These are phyloP conservation scores for Lophiotrema nucula DNA, from an alignment of 495 filamentous ascomycete species.

Conservation along the genomic window DNA sequence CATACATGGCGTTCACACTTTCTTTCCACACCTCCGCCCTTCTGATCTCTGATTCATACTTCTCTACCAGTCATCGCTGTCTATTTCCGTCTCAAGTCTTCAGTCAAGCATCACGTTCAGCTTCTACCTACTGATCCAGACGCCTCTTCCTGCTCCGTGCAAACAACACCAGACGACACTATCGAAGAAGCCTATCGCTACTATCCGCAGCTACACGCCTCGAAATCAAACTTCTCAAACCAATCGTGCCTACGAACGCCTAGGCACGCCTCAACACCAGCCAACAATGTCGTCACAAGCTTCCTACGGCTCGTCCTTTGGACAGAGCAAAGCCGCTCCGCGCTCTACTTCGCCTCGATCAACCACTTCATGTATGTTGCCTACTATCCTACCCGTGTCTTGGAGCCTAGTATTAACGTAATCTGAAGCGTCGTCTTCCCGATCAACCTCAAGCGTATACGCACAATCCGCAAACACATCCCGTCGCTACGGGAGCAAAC, in stretches of 20 bases:
- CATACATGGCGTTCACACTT: neutral
- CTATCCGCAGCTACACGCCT: slow-evolving; percentile 5
- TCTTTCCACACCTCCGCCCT: slow-evolving; percentile 12
- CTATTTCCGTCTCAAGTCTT: neutral
- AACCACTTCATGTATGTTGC: slow-evolving; percentile 21
- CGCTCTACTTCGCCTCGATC: slow-evolving; percentile 18
- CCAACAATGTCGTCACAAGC: slow-evolving; percentile 28
- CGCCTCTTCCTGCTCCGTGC: slow-evolving; percentile 16
- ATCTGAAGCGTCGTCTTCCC: slow-evolving; percentile 7
- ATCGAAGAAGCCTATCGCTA: slow-evolving; percentile 2
- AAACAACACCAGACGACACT: slow-evolving; percentile 1
- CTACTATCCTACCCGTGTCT: neutral
- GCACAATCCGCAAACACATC: slow-evolving; percentile 26
- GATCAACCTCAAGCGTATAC: slow-evolving; percentile 19
- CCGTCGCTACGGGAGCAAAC: slow-evolving; percentile 30
- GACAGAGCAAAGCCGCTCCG: slow-evolving; percentile 22
- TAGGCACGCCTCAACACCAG: slow-evolving; percentile 11
- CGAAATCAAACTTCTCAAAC: slow-evolving; percentile 14
- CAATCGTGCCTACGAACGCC: slow-evolving; percentile 12
- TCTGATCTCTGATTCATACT: slow-evolving; percentile 6
- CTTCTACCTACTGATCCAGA: slow-evolving; percentile 3
- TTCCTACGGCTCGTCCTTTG: slow-evolving; percentile 25
- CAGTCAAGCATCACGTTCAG: slow-evolving; percentile 2
- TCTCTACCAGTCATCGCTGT: slow-evolving; percentile 22
- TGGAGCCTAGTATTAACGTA: neutral